A percentile compares a stretch with the other conserved stretches of the same genome.
Conservation (phyloP, 805 yeast genomes). For the Grigorovia transvaalensis region DNA sequence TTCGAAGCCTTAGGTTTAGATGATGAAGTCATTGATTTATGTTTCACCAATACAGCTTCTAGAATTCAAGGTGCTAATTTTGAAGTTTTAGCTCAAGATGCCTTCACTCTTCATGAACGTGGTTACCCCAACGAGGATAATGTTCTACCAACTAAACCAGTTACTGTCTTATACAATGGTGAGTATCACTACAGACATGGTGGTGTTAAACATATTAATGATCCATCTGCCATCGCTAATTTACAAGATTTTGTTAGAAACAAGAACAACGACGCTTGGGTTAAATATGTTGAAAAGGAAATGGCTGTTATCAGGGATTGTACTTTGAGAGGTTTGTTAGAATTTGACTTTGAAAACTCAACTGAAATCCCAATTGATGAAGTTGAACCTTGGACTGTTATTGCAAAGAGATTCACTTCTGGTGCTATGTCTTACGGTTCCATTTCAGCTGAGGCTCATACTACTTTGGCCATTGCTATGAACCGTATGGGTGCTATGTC, state of each 20-base stretch:
- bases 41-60: constrained; percentile 96
- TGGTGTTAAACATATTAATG: constrained; percentile 91
- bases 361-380: constrained; percentile 86
- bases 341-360: constrained; percentile 68
- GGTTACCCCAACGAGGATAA: constrained; percentile 75
- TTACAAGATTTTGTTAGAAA: constrained; percentile 97
- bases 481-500: constrained; percentile 95
- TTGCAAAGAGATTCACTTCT: constrained; percentile 93
- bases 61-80: constrained; percentile 93
- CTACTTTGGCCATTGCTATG: constrained; percentile 97
- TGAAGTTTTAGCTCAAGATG: constrained; percentile 94
- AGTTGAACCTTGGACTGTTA: constrained; percentile 99
- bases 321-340: constrained; percentile 88
- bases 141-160: constrained; percentile 58
- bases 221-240: constrained; percentile 88
- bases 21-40: constrained; percentile 86
- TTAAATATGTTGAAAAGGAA: constrained; percentile 79
- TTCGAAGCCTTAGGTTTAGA: constrained; percentile 96
- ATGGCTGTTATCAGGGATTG: constrained; percentile 85
- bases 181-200: constrained; percentile 99
- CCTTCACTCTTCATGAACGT: constrained; percentile 83
- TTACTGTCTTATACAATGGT: constrained; percentile 41
- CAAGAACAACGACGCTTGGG: constrained; percentile 89
- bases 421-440: constrained; percentile 99
- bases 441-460: constrained; percentile 96